These are phyloP conservation scores for Paraglomus occultum DNA, from an alignment of 192 early-diverging fungal species.

Conservation along the genomic window DNA sequence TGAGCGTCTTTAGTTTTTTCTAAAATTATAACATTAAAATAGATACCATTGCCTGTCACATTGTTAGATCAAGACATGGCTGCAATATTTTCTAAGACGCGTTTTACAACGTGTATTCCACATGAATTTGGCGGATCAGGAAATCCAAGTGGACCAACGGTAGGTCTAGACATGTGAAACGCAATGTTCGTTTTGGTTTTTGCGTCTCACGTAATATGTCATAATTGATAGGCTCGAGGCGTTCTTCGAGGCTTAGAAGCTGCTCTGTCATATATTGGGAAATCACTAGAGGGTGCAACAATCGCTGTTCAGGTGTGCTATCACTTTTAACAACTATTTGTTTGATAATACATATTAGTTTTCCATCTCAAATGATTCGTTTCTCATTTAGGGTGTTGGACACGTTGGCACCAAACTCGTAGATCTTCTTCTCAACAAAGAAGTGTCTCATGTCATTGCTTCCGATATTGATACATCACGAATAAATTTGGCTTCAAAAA, in stretches of 20 bases:
- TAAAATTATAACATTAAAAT: no score
- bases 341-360: background rate
- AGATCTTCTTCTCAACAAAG: conserved; percentile 32
- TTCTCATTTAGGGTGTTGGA: conserved; percentile 30
- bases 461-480: conserved; percentile 31
- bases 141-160: conserved; percentile 41
- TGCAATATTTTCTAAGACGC: conserved; percentile 35
- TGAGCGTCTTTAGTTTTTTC: no score
- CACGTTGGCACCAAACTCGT: conserved; percentile 38
- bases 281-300: conserved; percentile 30
- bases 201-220: background rate
- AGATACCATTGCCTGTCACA: no score
- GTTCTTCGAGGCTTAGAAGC: conserved; percentile 41
- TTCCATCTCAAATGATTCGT: background rate
- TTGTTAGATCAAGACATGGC: conserved; percentile 35
- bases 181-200: background rate
- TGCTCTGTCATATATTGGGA: conserved; percentile 37
- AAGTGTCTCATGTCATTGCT: conserved; percentile 34
- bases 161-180: background rate
- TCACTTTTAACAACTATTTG: background rate
- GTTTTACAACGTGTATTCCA: conserved; percentile 46
- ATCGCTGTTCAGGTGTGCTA: conserved; percentile 43
- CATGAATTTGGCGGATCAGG: conserved; percentile 39
- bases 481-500: conserved; percentile 5
- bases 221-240: conserved; percentile 35